These are phyloP conservation scores for Solanum appendiculatum DNA, from an alignment of 257 asterid species.

Conservation along the genomic window DNA sequence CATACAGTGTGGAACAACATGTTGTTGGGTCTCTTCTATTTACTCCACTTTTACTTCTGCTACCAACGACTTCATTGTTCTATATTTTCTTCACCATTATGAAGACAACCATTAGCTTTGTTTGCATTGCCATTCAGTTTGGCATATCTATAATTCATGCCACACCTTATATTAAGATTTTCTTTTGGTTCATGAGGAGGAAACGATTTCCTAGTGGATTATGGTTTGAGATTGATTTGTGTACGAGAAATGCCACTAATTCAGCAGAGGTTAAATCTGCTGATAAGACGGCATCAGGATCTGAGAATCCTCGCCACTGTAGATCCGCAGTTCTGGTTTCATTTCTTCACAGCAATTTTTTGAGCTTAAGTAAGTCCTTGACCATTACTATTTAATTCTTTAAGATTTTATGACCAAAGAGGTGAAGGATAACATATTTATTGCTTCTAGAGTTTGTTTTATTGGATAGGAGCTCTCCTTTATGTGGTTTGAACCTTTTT, in stretches of 20 bases:
- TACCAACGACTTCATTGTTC: conserved; percentile 89
- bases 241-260: conserved; percentile 12
- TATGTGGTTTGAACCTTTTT: not conserved
- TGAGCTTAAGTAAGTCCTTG: conserved; percentile 44
- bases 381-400: not conserved
- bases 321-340: conserved; percentile 42
- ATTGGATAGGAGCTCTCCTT: not conserved
- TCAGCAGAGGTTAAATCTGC: conserved; percentile 13
- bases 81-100: conserved; percentile 84
- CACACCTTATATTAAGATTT: conserved; percentile 65
- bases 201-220: conserved; percentile 80
- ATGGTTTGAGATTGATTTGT: conserved; percentile 51
- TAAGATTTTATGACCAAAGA: not conserved
- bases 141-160: conserved; percentile 55
- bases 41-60: conserved; percentile 77
- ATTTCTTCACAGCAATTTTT: conserved; percentile 66
- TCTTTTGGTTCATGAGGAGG: conserved; percentile 64
- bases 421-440: not conserved
- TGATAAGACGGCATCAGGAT: conserved; percentile 6
- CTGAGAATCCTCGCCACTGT: conserved; percentile 13
- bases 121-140: conserved; percentile 45
- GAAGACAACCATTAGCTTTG: conserved; percentile 45
- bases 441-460: not conserved
- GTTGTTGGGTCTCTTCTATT: conserved; percentile 90
- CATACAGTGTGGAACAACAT: conserved; percentile 81